Evolutionary conservation across 2,329 filamentous ascomycete species (phyloP).

Genomic region (Pseudogymnoascus sp.): DNA sequence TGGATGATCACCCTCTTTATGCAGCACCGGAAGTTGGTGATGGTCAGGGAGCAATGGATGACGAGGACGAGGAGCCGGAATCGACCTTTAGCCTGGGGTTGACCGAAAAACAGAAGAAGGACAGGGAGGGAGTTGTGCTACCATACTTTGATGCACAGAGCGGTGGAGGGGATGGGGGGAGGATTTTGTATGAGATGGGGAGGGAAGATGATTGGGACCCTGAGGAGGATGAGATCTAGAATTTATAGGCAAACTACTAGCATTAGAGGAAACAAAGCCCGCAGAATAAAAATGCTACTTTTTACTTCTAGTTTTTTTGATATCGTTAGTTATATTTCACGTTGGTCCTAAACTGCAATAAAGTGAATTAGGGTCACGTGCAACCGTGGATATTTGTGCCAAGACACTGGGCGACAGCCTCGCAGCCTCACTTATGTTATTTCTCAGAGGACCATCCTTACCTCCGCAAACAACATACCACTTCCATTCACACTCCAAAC

Average conservation of each 20-base stretch:
- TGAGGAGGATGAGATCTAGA: slow-evolving; percentile 71
- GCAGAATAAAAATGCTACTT: neutral
- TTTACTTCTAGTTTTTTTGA: neutral
- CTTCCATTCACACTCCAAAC: neutral
- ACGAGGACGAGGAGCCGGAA: slow-evolving; percentile 47
- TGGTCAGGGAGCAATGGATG: slow-evolving; percentile 30
- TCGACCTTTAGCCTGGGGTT: slow-evolving; percentile 82
- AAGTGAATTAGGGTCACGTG: neutral
- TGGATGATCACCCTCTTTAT: slow-evolving; percentile 74
- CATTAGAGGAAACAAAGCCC: slow-evolving; percentile 1
- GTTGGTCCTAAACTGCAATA: neutral
- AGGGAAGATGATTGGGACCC: slow-evolving; percentile 95
- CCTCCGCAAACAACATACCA: neutral
- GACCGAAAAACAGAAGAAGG: slow-evolving; percentile 82
- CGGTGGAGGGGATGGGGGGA: slow-evolving; percentile 75
- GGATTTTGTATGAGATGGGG: slow-evolving; percentile 96
- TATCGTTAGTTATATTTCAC: neutral
- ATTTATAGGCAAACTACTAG: slow-evolving; percentile 16
- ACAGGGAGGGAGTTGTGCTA: slow-evolving; percentile 81
- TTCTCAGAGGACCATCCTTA: neutral
- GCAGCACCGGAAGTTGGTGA: slow-evolving; percentile 34
- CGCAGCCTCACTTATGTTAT: slow-evolving; percentile 6
- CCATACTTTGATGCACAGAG: slow-evolving; percentile 97
- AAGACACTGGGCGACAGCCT: neutral
- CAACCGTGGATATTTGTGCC: neutral